These are phyloP conservation scores for Ganoderma sp. DNA, from an alignment of 1,284 basidiomycete genomes.

Conservation along the genomic window DNA sequence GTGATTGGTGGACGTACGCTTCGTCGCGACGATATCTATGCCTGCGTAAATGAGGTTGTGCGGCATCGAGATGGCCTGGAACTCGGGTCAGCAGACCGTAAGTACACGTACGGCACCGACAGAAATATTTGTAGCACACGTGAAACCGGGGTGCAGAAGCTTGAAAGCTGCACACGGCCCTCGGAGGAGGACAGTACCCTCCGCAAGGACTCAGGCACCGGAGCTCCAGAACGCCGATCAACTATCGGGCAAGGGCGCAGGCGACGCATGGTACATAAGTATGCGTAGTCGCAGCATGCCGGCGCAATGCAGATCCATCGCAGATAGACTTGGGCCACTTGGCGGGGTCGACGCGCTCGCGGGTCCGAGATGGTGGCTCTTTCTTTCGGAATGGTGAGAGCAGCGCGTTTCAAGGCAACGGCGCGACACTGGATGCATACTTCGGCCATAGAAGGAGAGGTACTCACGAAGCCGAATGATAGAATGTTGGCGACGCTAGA, in stretches of 20 bases:
- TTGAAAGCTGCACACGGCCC: not conserved
- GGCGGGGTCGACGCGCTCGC: not conserved
- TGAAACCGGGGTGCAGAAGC: not conserved
- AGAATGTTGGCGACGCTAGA: slow-evolving; percentile 25
- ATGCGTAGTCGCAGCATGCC: not conserved
- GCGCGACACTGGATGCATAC: not conserved
- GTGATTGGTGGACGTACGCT: slow-evolving; percentile 14
- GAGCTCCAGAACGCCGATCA: not conserved
- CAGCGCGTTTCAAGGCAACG: not conserved
- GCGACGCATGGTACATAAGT: not conserved
- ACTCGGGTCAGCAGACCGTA: not conserved
- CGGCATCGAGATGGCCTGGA: slow-evolving; percentile 28
- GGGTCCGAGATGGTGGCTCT: not conserved
- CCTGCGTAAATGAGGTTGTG: slow-evolving; percentile 27
- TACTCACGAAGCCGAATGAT: slow-evolving; percentile 26
- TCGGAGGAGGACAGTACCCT: not conserved
- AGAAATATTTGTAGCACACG: not conserved
- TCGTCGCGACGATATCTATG: slow-evolving; percentile 28
- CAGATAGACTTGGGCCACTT: not conserved
- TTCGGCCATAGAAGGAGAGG: not conserved
- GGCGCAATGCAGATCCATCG: not conserved
- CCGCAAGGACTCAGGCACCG: not conserved
- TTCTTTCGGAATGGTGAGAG: not conserved
- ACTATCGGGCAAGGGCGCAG: not conserved
- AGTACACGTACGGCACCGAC: not conserved